phyloP scores from a whole-genome alignment of 495 filamentous ascomycete species.

The Podospora fimiseda region DNA sequence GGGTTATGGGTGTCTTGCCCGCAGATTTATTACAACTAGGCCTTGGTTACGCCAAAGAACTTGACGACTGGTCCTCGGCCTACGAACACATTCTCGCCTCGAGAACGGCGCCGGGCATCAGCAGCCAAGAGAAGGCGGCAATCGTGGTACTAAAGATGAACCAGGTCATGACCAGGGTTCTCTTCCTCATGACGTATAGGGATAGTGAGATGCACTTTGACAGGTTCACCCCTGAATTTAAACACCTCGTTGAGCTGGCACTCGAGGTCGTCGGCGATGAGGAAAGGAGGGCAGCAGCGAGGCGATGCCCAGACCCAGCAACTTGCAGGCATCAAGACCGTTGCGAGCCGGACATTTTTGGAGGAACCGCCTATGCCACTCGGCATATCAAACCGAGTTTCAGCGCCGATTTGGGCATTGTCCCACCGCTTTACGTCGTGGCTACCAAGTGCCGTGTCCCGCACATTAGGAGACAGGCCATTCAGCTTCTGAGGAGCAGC shows the following conservation, averaged over 20 bases:
- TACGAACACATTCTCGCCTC: conserved; percentile 45
- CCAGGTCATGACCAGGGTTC: conserved; percentile 45
- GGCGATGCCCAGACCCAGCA: conserved; percentile 36
- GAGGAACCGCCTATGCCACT: conserved; percentile 36
- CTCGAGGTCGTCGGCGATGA: conserved; percentile 45
- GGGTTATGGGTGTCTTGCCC: conserved; percentile 45
- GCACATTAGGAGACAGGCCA: conserved; percentile 47
- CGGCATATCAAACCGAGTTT: conserved; percentile 47
- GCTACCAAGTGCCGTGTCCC: conserved; percentile 56
- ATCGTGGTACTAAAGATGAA: conserved; percentile 51
- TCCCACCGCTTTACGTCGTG: conserved; percentile 49
- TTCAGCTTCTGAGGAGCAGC: conserved; percentile 46
- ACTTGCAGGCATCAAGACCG: conserved; percentile 36
- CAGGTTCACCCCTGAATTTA: conserved; percentile 33
- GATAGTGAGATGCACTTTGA: conserved; percentile 44
- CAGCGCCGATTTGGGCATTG: conserved; percentile 49
- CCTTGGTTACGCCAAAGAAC: conserved; percentile 33
- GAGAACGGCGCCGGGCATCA: conserved; percentile 41
- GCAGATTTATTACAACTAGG: conserved; percentile 39
- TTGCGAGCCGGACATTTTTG: conserved; percentile 33
- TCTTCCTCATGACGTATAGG: conserved; percentile 50
- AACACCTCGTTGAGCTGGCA: conserved; percentile 38
- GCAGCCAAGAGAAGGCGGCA: conserved; percentile 47
- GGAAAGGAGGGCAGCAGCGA: conserved; percentile 39
- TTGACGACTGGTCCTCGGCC: conserved; percentile 46